phyloP scores from a whole-genome alignment of 1,139 yeast genomes.

The Petasospora rhodanensis region DNA sequence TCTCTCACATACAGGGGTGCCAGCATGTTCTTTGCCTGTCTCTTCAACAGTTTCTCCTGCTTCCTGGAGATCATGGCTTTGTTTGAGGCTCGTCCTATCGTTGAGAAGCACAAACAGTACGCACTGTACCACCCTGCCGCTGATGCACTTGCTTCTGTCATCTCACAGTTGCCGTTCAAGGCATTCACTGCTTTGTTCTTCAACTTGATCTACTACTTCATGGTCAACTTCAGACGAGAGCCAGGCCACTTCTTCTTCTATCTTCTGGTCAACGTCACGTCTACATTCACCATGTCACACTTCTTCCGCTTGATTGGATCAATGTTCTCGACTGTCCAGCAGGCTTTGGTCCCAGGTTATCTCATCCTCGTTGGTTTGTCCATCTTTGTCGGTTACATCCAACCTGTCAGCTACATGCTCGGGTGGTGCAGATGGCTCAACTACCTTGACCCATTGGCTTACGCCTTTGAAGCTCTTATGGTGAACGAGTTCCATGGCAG shows the following conservation, averaged over 20 bases:
- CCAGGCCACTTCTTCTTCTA: conserved; percentile 71
- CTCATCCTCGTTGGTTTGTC: conserved; percentile 54
- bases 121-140: conserved; percentile 77
- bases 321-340: conserved; percentile 50
- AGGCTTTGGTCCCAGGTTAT: conserved; percentile 73
- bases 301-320: conserved; percentile 72
- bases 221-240: conserved; percentile 60
- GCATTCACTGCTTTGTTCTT: conserved; percentile 49
- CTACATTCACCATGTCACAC: conserved; percentile 66
- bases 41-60: conserved; percentile 74
- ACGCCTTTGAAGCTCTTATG: conserved; percentile 65
- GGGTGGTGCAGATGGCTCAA: conserved; percentile 83
- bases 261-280: conserved; percentile 46
- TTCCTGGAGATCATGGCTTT: conserved; percentile 67
- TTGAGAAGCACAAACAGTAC: conserved; percentile 73
- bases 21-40: conserved; percentile 68
- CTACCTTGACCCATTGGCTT: conserved; percentile 66
- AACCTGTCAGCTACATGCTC: conserved; percentile 63
- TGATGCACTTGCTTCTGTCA: conserved; percentile 64
- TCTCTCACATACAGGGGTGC: conserved; percentile 69
- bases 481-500: conserved; percentile 43
- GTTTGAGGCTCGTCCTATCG: conserved; percentile 68
- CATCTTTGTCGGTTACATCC: conserved; percentile 73
- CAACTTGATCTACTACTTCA: conserved; percentile 60
- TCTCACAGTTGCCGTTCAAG: conserved; percentile 67